phyloP scores from a whole-genome alignment of 192 early-diverging fungal genomes.

The Gonapodya prolifera region DNA sequence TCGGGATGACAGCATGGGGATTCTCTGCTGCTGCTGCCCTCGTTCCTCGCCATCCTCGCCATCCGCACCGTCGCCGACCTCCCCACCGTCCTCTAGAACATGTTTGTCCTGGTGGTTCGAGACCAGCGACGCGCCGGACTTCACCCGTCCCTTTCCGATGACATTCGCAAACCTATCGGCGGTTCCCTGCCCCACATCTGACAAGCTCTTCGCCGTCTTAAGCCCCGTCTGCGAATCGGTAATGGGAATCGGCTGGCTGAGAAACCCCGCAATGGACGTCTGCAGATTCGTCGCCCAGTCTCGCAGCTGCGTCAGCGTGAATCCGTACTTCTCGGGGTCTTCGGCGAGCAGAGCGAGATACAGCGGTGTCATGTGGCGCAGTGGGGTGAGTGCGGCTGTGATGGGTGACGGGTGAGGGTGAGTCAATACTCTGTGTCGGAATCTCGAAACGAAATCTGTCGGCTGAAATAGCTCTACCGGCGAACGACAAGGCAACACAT shows the following conservation, averaged over 20 bases:
- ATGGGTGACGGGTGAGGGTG: neutral
- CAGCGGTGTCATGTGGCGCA: slow-evolving; percentile 1
- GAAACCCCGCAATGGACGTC: neutral
- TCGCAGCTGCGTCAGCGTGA: neutral
- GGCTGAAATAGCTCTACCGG: neutral
- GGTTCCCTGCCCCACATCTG: neutral
- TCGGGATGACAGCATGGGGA: too few relatives aligned
- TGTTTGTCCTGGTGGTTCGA: too few relatives aligned
- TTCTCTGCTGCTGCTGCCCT: too few relatives aligned
- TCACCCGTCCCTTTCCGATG: neutral
- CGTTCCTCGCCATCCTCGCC: too few relatives aligned
- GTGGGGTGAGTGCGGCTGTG: neutral
- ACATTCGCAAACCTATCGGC: neutral
- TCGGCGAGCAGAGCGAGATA: neutral
- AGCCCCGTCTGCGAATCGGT: neutral
- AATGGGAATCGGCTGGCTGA: neutral
- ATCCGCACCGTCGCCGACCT: too few relatives aligned
- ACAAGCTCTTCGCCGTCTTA: neutral
- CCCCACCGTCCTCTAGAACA: too few relatives aligned
- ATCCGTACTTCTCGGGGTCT: neutral
- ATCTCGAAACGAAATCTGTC: neutral
- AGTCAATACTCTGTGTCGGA: neutral
- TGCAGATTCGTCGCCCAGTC: neutral
- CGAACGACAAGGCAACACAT: neutral
- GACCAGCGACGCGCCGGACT: too few relatives aligned